phyloP scores from a whole-genome alignment of 306 rosid species.

The Benincasa hispida region DNA sequence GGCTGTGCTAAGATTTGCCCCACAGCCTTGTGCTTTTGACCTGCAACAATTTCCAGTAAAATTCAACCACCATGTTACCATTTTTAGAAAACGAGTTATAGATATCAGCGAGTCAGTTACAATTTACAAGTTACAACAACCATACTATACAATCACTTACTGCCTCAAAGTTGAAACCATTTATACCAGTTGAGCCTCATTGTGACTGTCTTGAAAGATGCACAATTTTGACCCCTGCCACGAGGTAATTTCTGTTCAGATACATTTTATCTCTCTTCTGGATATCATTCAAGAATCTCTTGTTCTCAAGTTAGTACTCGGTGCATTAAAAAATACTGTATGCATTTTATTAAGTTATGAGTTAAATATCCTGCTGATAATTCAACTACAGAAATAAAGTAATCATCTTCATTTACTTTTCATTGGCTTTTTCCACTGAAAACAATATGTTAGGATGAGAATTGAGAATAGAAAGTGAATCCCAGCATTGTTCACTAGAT shows the following conservation, averaged over 20 bases:
- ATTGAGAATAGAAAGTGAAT: too few species aligned
- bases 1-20: slow-evolving; percentile 10
- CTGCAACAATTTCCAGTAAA: slow-evolving; percentile 1
- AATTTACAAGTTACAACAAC: background rate
- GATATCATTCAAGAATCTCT: background rate
- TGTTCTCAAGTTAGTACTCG: background rate
- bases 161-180: background rate
- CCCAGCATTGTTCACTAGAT: too few species aligned
- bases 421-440: too few species aligned
- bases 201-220: slow-evolving; percentile 1
- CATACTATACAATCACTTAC: background rate
- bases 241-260: background rate
- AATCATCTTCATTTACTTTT: too few species aligned
- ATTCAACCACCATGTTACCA: background rate
- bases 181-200: background rate
- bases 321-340: background rate
- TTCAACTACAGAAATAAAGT: background rate
- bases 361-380: background rate
- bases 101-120: background rate
- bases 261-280: background rate
- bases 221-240: background rate
- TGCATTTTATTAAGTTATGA: background rate
- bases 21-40: background rate
- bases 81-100: background rate
- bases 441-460: too few species aligned